Conservation (phyloP, 805 yeast genomes). For the Myxozyma neglecta region DNA sequence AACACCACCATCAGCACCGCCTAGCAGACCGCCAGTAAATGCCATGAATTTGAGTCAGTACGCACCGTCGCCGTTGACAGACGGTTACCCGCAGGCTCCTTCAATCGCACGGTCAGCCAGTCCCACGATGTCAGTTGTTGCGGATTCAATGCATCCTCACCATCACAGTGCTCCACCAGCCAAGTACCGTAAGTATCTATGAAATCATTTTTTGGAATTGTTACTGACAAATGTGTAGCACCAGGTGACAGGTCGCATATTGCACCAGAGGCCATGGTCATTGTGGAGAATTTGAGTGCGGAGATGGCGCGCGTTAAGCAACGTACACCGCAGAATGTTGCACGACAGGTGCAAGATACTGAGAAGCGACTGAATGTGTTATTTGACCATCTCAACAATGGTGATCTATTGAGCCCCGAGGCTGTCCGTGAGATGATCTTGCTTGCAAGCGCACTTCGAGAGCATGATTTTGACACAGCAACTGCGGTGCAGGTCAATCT, state of each 20-base stretch:
- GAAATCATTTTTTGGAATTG: slow-evolving; percentile 38
- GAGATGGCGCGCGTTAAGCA: slow-evolving; percentile 67
- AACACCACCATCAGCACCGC: slow-evolving; percentile 17
- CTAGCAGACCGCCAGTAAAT: slow-evolving; percentile 19
- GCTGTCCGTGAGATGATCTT: slow-evolving; percentile 55
- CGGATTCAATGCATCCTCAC: slow-evolving; percentile 24
- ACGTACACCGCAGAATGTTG: slow-evolving; percentile 45
- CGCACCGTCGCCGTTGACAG: slow-evolving; percentile 36
- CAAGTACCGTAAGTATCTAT: slow-evolving; percentile 30
- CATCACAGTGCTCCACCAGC: slow-evolving; percentile 36
- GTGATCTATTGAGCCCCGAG: slow-evolving; percentile 60
- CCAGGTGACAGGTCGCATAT: slow-evolving; percentile 70
- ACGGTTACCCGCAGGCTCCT: slow-evolving; percentile 40
- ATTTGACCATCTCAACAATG: slow-evolving; percentile 74
- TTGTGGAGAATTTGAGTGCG: slow-evolving; percentile 55
- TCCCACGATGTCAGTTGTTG: slow-evolving; percentile 36
- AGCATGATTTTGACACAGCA: slow-evolving; percentile 62
- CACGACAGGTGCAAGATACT: slow-evolving; percentile 74
- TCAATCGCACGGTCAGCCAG: slow-evolving; percentile 32
- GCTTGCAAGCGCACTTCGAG: slow-evolving; percentile 52
- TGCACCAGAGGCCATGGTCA: slow-evolving; percentile 56
- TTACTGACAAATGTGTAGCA: slow-evolving; percentile 36
- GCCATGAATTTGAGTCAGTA: slow-evolving; percentile 37
- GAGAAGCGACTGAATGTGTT: slow-evolving; percentile 76
- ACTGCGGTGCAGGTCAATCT: slow-evolving; percentile 51